Base-by-base conservation (phyloP, 345 rosid species). In the Gossypium rotundifolium region DNA sequence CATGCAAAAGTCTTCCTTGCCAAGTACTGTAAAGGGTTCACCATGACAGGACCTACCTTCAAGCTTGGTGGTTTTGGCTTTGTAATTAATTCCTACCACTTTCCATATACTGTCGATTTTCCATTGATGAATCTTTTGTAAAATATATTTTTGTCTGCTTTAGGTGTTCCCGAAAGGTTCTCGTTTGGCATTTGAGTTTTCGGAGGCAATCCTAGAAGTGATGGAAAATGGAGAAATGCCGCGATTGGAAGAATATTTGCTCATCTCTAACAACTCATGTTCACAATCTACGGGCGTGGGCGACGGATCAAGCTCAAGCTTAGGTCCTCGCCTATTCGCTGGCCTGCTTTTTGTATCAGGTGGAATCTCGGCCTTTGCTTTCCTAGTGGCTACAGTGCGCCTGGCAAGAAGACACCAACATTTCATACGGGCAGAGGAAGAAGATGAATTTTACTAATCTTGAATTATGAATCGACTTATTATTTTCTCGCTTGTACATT, bases 21-120 rank as follows among this genome's bases (percentile, higher is more conserved):
- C 6, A 79, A 79, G 17, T 72, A 76, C 70, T 74, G 85, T 78
- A 18, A 79, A 22, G 77, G 83, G 12, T 79, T 27, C 65, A 71
- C 69, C 38, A 53, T 8, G 52, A 44, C 75, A 53, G 77, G 83
- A 11, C 54, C 69, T 16, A 64, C 79, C 12, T 74, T 33, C 55
- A 77, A 82, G 64, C 71, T 66, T 9, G 77, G 85, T 13, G 85
- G 83, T 18, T 77, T 77, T 63, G 79, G 85, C 62, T 77, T 77
- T 53, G 81, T 83, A 18, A 51, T 42, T 83, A 18, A 51, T 42
- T 66, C 52, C 27, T 65, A 10, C 12, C 27, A 20, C 16, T 20
- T 16, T 42, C 40, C 40, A 20, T 20, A 2, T 62, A 29, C 17
- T 3, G 0, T 9, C 46, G 2, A 63, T 57, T 38, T 63, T 18